Evolutionary conservation across 768 basidiomycete species (phyloP).

Genomic region (Daedaleopsis sinensis): DNA sequence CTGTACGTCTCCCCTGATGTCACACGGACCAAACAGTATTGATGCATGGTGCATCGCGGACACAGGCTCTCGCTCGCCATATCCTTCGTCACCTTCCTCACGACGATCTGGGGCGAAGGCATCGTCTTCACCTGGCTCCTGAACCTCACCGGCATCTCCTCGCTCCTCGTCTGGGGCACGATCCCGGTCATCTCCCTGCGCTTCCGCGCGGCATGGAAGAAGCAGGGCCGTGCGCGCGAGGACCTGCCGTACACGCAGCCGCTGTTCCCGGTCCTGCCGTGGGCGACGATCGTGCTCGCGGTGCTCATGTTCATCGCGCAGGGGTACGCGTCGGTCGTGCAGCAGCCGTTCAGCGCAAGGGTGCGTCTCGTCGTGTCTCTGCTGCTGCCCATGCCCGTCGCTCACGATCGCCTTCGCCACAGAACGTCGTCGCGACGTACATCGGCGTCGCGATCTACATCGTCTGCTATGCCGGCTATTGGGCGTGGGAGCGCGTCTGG

Average conservation of each 20-base stretch:
- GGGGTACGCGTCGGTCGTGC: constrained; percentile 51
- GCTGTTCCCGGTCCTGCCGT: constrained; percentile 53
- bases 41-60: background rate
- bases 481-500: constrained; percentile 40
- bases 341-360: constrained; percentile 46
- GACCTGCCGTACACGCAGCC: constrained; percentile 65
- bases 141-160: constrained; percentile 66
- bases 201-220: constrained; percentile 63
- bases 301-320: constrained; percentile 57
- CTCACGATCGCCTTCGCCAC: background rate
- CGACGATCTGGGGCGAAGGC: constrained; percentile 60
- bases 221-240: constrained; percentile 49
- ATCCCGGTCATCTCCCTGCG: constrained; percentile 59
- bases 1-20: constrained; percentile 33
- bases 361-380: constrained; percentile 32
- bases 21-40: no score
- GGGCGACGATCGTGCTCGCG: constrained; percentile 51
- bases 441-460: constrained; percentile 53
- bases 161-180: constrained; percentile 67
- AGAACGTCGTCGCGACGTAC: constrained; percentile 61
- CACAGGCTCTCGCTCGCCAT: constrained; percentile 50
- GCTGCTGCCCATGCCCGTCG: background rate
- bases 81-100: constrained; percentile 54
- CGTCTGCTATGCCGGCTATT: constrained; percentile 48
- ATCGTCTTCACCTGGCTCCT: constrained; percentile 61